Evolutionary conservation across 305 asterid genomes (phyloP).

Genomic region (Plantago rigida): DNA sequence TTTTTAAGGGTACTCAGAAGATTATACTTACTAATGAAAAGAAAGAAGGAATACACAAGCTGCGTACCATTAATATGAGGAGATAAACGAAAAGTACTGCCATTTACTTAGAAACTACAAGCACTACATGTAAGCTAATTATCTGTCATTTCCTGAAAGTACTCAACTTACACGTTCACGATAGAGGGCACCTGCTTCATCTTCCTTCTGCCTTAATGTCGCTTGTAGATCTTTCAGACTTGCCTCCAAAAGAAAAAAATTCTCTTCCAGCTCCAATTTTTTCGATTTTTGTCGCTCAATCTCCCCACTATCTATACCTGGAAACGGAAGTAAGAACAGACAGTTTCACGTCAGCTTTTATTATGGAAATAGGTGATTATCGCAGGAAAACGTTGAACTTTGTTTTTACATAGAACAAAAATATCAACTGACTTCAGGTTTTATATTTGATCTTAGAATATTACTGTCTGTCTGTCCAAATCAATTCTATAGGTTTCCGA

Average conservation of each 20-base stretch:
- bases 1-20: no score
- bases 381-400: no score
- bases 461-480: no score
- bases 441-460: no score
- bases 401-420: no score
- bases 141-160: constrained; percentile 3
- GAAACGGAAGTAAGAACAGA: constrained; percentile 20
- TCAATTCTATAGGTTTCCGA: no score
- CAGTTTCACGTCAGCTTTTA: constrained; percentile 11
- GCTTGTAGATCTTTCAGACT: constrained; percentile 47
- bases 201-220: constrained; percentile 55
- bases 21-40: no score
- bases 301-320: constrained; percentile 76
- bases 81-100: no score
- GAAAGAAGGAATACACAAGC: no score
- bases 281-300: constrained; percentile 43
- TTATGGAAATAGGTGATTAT: neutral
- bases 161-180: constrained; percentile 58
- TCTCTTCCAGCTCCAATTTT: constrained; percentile 43
- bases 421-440: no score
- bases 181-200: constrained; percentile 61
- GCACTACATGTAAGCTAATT: neutral
- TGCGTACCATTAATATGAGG: no score
- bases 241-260: constrained; percentile 33
- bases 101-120: no score